Evolutionary conservation across 2,329 filamentous ascomycete genomes (phyloP), one percentile per base, ranked within the genome.

Genomic region (Rhinocladiella mackenziei): DNA sequence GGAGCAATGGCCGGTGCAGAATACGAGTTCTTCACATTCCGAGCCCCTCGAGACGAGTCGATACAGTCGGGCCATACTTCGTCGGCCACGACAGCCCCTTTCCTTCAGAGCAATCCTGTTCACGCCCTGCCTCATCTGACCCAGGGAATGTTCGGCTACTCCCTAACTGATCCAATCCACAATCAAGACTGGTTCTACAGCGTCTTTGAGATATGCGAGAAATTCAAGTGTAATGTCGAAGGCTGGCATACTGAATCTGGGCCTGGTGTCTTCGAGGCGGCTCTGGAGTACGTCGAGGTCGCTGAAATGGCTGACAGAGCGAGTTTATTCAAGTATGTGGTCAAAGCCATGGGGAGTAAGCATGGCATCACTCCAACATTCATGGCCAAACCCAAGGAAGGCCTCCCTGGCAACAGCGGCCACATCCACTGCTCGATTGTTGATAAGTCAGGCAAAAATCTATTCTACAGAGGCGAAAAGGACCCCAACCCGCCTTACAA

Each of bases 211-310:
- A 78, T 83, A 0, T 94, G 88, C 68, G 74, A 77, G 54, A 73
- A 80, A 48, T 94, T 95, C 68, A 71, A 76, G 29, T 92, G 87
- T 60, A 77, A 84, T 52, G 85, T 96, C 36, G 89, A 96, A 64
- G 88, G 89, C 33, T 96, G 89, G 89, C 89, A 96, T 69, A 95
- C 89, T 6, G 89, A 96, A 69, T 89, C 84, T 55, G 89, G 89
- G 1, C 89, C 89, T 0, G 89, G 89, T 32, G 92, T 98, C 3
- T 97, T 91, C 63, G 92, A 98, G 70, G 92, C 92, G 9, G 78
- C 92, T 13, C 77, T 98, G 37, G 86, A 95, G 63, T 97, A 94
- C 57, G 86, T 84, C 40, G 86, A 95, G 63, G 84, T 92, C 53
- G 78, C 77, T 25, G 76, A 84, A 54, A 96, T 96, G 87, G 92